Evolutionary conservation across 1,284 basidiomycete genomes (phyloP).

Genomic region (Ustilago hordei): DNA sequence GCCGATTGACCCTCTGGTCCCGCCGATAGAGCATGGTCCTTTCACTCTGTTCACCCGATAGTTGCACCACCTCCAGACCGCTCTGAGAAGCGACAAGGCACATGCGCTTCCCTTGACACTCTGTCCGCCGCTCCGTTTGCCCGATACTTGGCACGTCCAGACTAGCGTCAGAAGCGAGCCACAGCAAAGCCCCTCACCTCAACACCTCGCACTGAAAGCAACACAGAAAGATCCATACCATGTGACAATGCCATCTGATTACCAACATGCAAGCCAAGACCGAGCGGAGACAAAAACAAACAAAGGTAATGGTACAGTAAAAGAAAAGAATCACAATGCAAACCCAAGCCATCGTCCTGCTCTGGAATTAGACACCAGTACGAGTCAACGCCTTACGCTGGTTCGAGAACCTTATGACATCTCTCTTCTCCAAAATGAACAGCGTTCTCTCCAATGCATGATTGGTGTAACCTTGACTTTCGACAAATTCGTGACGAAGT

Average conservation of each 20-base stretch:
- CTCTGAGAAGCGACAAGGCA: too few relatives aligned
- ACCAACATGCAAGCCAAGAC: constrained; percentile 4
- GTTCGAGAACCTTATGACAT: constrained; percentile 86
- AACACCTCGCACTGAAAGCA: neutral
- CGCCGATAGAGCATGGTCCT: constrained; percentile 14
- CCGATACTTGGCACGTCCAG: too few relatives aligned
- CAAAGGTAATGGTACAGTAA: constrained; percentile 13
- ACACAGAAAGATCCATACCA: neutral
- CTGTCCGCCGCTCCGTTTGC: too few relatives aligned
- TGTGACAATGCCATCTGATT: neutral
- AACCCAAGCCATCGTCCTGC: neutral
- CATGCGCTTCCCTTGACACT: too few relatives aligned
- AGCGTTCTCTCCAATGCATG: constrained; percentile 93
- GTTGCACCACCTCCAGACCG: too few relatives aligned
- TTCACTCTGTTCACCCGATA: too few relatives aligned
- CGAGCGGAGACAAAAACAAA: neutral
- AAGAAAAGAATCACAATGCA: neutral
- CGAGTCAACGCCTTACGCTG: constrained; percentile 66
- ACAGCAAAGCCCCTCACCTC: too few relatives aligned
- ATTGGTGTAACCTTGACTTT: constrained; percentile 77
- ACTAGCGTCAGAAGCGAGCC: too few relatives aligned
- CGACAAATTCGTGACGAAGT: constrained; percentile 94
- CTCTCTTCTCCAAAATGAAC: constrained; percentile 93
- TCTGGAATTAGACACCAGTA: constrained; percentile 59
- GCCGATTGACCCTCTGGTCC: constrained; percentile 56